Percentiles rank a stretch among this genome's conserved stretches.
Evolutionary conservation across 192 early-diverging fungal species (phyloP).

Genomic region (Coemansia sp.): DNA sequence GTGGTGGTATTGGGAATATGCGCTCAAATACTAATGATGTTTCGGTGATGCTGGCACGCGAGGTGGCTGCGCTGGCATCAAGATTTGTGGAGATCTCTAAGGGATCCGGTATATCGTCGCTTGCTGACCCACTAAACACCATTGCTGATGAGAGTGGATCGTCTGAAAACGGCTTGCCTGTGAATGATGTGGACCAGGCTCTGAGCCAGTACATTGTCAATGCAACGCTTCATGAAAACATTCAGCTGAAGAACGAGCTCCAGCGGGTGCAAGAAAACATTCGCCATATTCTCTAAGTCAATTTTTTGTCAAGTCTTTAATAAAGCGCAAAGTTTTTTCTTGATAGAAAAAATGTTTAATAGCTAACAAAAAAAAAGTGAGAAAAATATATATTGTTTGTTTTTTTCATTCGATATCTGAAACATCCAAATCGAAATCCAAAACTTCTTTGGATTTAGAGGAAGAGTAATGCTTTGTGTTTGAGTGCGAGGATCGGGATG

Average conservation of each 20-base stretch:
- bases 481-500: neutral
- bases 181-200: conserved; percentile 45
- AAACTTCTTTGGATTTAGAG: neutral
- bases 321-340: neutral
- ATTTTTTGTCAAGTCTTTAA: neutral
- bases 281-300: conserved; percentile 40
- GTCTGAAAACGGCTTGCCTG: conserved; percentile 21
- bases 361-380: neutral
- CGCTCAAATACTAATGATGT: neutral
- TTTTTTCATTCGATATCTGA: conserved; percentile 3
- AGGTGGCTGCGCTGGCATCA: conserved; percentile 20
- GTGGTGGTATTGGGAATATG: neutral
- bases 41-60: conserved; percentile 24
- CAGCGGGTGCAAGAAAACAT: conserved; percentile 45
- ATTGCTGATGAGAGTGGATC: neutral
- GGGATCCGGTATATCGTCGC: neutral
- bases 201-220: conserved; percentile 55
- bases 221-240: conserved; percentile 31
- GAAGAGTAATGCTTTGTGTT: neutral
- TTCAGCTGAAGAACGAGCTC: conserved; percentile 36
- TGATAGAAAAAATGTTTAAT: neutral
- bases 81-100: conserved; percentile 30
- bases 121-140: neutral
- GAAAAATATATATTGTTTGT: neutral
- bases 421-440: conserved; percentile 1